Percentiles rank a stretch among this genome's conserved stretches.
Conservation (phyloP, 2,329 filamentous ascomycete genomes). For the Colletotrichum chrysophilum region DNA sequence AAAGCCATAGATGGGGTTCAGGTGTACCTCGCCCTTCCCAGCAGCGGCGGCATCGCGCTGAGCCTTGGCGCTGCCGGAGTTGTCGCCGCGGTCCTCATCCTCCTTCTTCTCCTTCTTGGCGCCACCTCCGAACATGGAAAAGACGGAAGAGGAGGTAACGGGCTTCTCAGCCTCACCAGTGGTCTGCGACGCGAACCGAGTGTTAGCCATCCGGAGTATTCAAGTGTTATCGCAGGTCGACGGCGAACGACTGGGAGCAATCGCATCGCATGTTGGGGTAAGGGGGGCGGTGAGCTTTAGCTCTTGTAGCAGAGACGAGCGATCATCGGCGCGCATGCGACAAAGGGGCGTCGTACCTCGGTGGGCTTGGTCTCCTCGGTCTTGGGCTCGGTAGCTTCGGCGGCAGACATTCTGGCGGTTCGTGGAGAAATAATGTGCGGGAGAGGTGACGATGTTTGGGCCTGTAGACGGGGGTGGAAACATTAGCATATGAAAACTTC, state of each 20-base stretch:
- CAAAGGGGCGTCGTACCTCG: conserved; percentile 22
- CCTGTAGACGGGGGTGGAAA: background rate
- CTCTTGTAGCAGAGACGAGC: background rate
- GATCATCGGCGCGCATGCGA: background rate
- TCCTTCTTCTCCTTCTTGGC: conserved; percentile 97
- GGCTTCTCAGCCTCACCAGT: conserved; percentile 39
- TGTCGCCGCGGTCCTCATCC: conserved; percentile 81
- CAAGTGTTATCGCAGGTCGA: background rate
- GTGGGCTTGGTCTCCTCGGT: conserved; percentile 50
- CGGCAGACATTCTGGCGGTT: conserved; percentile 49
- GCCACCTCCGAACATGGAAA: conserved; percentile 98
- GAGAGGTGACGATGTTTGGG: background rate
- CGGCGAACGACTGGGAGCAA: background rate
- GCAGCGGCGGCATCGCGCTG: conserved; percentile 68
- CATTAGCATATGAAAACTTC: conserved; percentile 8
- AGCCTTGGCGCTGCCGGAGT: conserved; percentile 86
- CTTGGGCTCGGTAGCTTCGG: conserved; percentile 60
- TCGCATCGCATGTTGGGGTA: background rate
- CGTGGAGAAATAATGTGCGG: background rate
- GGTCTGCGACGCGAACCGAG: background rate
- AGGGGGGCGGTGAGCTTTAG: background rate
- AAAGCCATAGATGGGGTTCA: background rate
- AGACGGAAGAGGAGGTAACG: conserved; percentile 71
- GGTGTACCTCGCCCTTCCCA: conserved; percentile 61
- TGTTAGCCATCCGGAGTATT: background rate